Evolutionary conservation across 2,329 filamentous ascomycete genomes (phyloP), one percentile per base, ranked within the genome.

Genomic region (Cercospora zeina): DNA sequence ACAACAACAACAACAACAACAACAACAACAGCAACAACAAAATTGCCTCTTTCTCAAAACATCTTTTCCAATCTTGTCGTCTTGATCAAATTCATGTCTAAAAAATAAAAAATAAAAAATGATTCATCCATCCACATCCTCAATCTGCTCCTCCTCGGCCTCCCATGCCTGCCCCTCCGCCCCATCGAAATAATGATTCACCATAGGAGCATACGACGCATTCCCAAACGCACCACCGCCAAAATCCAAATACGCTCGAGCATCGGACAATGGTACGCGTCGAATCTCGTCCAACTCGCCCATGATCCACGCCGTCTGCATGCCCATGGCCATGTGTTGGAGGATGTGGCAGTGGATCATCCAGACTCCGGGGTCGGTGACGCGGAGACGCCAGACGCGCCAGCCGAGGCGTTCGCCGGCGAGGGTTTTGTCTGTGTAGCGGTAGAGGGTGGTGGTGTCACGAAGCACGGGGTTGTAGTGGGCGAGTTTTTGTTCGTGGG

Each of bases 291-390:
- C 68, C 9, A 72, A 74, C 36, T 81, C 73, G 0, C 80, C 80
- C 72, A 81, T 77, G 0, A 78, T 69, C 77, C 79, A 81, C 1
- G 78, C 78, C 0, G 74, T 77, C 65, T 80, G 77, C 79, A 80
- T 80, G 0, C 76, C 82, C 83, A 86, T 85, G 16, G 83, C 74
- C 79, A 85, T 83, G 69, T 87, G 85, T 58, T 81, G 80, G 54
- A 83, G 65, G 14, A 83, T 80, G 70, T 87, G 85, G 65, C 85
- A 87, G 70, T 87, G 85, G 65, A 87, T 76, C 82, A 87, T 83
- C 83, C 83, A 87, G 2, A 83, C 66, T 4, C 83, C 85, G 0
- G 81, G 72, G 60, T 81, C 73, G 8, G 73, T 76, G 0, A 86
- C 80, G 3, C 83, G 76, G 0, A 87, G 72, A 9, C 86, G 76